Evolutionary conservation across 2,329 filamentous ascomycete species (phyloP).

Genomic region (Paraphoma sp.): DNA sequence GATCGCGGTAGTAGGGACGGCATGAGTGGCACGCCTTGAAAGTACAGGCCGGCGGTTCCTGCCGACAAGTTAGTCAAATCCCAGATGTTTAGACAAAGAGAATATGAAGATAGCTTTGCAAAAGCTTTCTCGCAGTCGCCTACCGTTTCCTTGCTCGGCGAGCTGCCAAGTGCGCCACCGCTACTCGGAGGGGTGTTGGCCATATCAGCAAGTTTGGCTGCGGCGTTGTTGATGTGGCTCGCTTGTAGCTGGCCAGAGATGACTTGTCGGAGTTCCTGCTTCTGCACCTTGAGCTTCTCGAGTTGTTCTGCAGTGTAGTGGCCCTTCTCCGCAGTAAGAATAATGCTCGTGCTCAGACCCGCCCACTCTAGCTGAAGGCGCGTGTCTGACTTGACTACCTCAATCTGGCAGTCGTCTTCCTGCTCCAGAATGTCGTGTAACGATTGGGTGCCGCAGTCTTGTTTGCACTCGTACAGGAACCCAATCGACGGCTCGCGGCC

Average conservation of each 20-base stretch:
- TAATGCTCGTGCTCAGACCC: slow-evolving; percentile 43
- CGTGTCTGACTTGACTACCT: slow-evolving; percentile 19
- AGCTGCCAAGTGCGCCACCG: slow-evolving; percentile 28
- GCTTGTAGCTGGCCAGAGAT: slow-evolving; percentile 31
- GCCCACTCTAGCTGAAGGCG: slow-evolving; percentile 35
- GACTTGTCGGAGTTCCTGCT: slow-evolving; percentile 35
- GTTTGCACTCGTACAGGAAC: slow-evolving; percentile 76
- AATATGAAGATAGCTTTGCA: background rate
- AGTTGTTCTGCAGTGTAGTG: slow-evolving; percentile 43
- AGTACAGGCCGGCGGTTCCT: slow-evolving; percentile 41
- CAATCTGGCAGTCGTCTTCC: background rate
- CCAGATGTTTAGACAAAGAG: background rate
- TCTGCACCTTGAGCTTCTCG: slow-evolving; percentile 38
- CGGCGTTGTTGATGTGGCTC: slow-evolving; percentile 22
- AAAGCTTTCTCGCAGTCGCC: background rate
- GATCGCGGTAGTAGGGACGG: slow-evolving; percentile 57
- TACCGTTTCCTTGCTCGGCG: slow-evolving; percentile 17
- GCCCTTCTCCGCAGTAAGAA: slow-evolving; percentile 41
- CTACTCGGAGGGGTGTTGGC: slow-evolving; percentile 18
- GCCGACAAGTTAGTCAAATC: slow-evolving; percentile 6
- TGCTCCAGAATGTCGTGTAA: slow-evolving; percentile 8
- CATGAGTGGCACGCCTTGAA: slow-evolving; percentile 58
- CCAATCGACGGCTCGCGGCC: slow-evolving; percentile 63
- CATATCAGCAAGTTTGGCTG: slow-evolving; percentile 19
- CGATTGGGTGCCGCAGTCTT: slow-evolving; percentile 56